Base-by-base conservation (phyloP, 2,329 filamentous ascomycete species). In the Xylaria multiplex region DNA sequence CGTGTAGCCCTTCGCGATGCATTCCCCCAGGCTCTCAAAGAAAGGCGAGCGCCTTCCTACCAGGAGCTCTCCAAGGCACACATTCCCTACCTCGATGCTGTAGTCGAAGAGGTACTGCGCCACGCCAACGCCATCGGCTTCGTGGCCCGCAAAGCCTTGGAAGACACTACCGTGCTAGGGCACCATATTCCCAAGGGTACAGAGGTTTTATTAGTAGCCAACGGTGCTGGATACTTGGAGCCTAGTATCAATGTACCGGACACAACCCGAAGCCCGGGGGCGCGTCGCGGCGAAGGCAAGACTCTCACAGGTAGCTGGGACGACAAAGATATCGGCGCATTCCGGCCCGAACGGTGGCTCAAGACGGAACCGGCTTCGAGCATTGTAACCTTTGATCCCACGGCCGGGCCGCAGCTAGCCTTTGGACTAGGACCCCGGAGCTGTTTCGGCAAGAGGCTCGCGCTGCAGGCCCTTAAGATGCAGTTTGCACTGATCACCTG, bases 21-120 rank as follows among this genome's bases (percentile, higher is more conserved):
- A 0, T 62, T 70, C 13, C 11, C 69, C 0, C 16, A 59, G 1
- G 75, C 77, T 0, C 13, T 43, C 8, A 35, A 53, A 0, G 72
- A 74, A 46, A 45, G 58, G 6, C 73, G 76, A 2, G 30, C 49
- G 2, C 76, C 75, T 0, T 72, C 69, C 1, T 60, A 62, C 6
- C 35, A 62, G 0, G 77, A 78, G 65, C 66, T 78, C 50, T 50
- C 60, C n/a, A 58, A 64, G 9, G 58, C 69, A 1, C 62, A 62
- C 3, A 59, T 74, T 0, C 75, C 76, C 1, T 79, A 77, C 43
- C 71, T 78, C 8, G 76, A 78, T 22, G 77, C 77, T 4, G 49
- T 74, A 2, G 64, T 78, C 1, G 75, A 78, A 52, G 77, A 80
- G 67, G 70, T 74, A 6, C 65, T 77, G 9, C 77, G 79, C 2